These are phyloP conservation scores for Aureobasidium sp. DNA, from an alignment of 2,329 filamentous ascomycete genomes.

Conservation along the genomic window DNA sequence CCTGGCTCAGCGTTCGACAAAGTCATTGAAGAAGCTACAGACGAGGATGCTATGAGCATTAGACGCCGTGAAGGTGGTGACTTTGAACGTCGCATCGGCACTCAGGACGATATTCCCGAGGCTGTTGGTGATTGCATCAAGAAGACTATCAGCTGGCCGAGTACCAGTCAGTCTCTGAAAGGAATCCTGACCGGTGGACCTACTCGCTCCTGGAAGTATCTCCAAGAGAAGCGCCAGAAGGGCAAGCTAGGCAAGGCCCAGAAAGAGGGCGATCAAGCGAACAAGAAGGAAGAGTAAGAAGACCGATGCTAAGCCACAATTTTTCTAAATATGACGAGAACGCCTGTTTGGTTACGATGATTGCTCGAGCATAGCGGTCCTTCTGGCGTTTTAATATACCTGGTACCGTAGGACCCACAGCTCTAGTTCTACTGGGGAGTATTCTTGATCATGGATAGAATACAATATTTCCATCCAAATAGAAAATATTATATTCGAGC, in stretches of 20 bases:
- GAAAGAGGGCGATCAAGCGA: conserved; percentile 13
- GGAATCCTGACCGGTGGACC: conserved; percentile 71
- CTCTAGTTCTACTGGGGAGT: too few relatives aligned
- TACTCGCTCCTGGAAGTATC: conserved; percentile 61
- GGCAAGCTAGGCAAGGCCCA: conserved; percentile 22
- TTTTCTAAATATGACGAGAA: background rate
- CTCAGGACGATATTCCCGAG: conserved; percentile 58
- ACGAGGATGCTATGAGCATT: conserved; percentile 59
- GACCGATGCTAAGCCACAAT: background rate
- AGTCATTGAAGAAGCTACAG: conserved; percentile 70
- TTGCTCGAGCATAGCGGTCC: background rate
- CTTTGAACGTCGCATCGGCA: conserved; percentile 81
- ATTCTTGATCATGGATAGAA: too few relatives aligned
- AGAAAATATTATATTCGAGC: too few relatives aligned
- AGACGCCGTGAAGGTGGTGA: conserved; percentile 67
- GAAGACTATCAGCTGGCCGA: conserved; percentile 87
- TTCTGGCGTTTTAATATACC: too few relatives aligned
- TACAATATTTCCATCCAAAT: too few relatives aligned
- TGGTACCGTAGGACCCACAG: too few relatives aligned
- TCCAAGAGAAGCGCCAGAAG: conserved; percentile 63
- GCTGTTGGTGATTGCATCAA: conserved; percentile 71
- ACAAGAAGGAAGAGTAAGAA: conserved; percentile 3
- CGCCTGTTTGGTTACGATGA: background rate
- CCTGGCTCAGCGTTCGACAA: conserved; percentile 73
- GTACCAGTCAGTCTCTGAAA: conserved; percentile 79